Conservation (phyloP, 1,284 basidiomycete genomes). For the Cutaneotrichosporon sp. region DNA sequence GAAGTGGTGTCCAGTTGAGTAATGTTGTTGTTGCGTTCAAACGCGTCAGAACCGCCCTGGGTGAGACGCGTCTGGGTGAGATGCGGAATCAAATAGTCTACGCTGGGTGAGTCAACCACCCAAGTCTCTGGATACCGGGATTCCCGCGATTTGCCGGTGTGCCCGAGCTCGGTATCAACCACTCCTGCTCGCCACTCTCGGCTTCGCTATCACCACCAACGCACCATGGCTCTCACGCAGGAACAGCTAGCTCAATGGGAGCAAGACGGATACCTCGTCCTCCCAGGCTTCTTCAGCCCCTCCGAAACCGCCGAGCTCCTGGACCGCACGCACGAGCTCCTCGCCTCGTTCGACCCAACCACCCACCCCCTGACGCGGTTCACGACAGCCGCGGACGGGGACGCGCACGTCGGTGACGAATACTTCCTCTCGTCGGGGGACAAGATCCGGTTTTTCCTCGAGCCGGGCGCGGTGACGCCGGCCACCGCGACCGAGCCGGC, state of each 20-base stretch:
- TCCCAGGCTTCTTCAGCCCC: slow-evolving; percentile 65
- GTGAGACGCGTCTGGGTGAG: slow-evolving; percentile 2
- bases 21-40: not conserved
- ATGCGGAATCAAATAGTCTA: not conserved
- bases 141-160: too few relatives aligned
- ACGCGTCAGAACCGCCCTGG: not conserved
- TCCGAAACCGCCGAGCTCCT: slow-evolving; percentile 63
- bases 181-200: too few relatives aligned
- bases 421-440: slow-evolving; percentile 89
- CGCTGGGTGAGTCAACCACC: not conserved
- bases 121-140: too few relatives aligned
- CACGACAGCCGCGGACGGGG: slow-evolving; percentile 62
- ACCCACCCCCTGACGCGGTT: slow-evolving; percentile 89
- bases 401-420: slow-evolving; percentile 61
- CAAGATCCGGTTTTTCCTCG: slow-evolving; percentile 55
- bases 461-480: slow-evolving; percentile 34
- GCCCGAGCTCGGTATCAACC: too few relatives aligned
- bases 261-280: slow-evolving; percentile 59
- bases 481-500: slow-evolving; percentile 28
- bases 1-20: not conserved
- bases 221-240: slow-evolving; percentile 26
- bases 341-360: slow-evolving; percentile 68
- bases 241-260: slow-evolving; percentile 35
- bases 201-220: too few relatives aligned
- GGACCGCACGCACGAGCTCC: slow-evolving; percentile 62